These are phyloP conservation scores for Alisma plantagoaquatica DNA, from an alignment of 106 monocot genomes.

Conservation along the genomic window DNA sequence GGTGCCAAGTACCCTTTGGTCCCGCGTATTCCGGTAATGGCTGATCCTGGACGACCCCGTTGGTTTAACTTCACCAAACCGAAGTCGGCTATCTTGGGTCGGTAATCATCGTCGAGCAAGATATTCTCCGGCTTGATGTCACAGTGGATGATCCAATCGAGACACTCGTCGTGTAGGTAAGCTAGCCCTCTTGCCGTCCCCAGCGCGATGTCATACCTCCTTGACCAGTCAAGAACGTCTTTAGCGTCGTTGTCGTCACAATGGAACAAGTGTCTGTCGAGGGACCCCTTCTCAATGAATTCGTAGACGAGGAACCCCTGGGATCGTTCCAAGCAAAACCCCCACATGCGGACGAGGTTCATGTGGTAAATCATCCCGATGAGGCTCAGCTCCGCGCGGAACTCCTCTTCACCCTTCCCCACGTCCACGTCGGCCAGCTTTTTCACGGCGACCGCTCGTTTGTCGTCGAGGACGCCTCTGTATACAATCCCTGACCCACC, in stretches of 20 bases:
- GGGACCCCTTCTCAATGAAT: conserved; percentile 45
- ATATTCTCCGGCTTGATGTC: conserved; percentile 41
- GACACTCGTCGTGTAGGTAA: conserved; percentile 67
- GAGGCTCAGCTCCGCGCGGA: conserved; percentile 44
- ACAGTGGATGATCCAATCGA: conserved; percentile 65
- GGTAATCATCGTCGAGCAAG: conserved; percentile 9
- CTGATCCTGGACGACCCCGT: neutral
- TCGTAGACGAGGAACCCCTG: conserved; percentile 54
- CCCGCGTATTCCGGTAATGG: conserved; percentile 15
- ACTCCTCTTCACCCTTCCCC: conserved; percentile 44
- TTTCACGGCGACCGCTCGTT: conserved; percentile 41
- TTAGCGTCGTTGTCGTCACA: conserved; percentile 6
- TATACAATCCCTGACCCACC: conserved; percentile 56
- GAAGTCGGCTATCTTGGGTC: conserved; percentile 37
- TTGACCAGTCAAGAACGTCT: conserved; percentile 13
- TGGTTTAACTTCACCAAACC: conserved; percentile 23
- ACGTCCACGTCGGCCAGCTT: conserved; percentile 40
- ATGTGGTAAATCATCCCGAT: conserved; percentile 63
- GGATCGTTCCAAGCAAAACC: conserved; percentile 42
- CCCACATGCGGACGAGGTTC: conserved; percentile 59
- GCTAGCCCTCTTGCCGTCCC: conserved; percentile 50
- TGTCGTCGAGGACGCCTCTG: conserved; percentile 42
- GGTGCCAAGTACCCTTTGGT: conserved; percentile 12
- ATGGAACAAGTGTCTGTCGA: conserved; percentile 39
- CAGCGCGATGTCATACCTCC: conserved; percentile 35